Evolutionary conservation across 1,139 yeast genomes (phyloP).

Genomic region (Protomyces pachydermus): DNA sequence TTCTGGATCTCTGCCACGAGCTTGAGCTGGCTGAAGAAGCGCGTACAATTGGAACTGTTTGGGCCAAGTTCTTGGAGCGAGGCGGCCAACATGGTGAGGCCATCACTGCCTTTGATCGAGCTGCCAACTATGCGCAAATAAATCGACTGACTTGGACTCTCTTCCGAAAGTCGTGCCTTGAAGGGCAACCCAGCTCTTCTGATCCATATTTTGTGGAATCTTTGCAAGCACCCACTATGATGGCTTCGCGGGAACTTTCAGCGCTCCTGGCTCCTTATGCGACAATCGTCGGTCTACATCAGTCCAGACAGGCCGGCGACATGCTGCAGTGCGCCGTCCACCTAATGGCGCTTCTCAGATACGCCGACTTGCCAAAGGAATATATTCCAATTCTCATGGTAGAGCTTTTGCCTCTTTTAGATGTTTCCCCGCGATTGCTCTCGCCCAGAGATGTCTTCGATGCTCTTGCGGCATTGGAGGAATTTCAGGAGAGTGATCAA

Average conservation of each 20-base stretch:
- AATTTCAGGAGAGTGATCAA: conserved; percentile 7
- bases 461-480: conserved; percentile 17
- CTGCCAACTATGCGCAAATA: conserved; percentile 7
- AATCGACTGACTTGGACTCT: conserved; percentile 25
- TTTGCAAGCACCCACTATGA: conserved; percentile 3
- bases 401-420: conserved; percentile 15
- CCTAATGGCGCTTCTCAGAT: conserved; percentile 3
- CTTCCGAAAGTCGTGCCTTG: conserved; percentile 2
- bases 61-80: conserved; percentile 21
- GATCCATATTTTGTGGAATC: conserved; percentile 10
- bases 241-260: conserved; percentile 1
- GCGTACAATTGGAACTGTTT: conserved; percentile 9
- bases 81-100: conserved; percentile 20
- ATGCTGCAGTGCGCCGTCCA: background rate
- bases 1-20: conserved; percentile 20
- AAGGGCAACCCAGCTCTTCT: conserved; percentile 1
- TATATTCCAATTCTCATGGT: conserved; percentile 16
- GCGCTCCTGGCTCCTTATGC: conserved; percentile 20
- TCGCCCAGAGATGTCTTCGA: conserved; percentile 9
- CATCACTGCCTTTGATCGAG: conserved; percentile 15
- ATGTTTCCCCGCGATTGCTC: background rate
- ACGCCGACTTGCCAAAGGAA: conserved; percentile 12
- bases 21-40: conserved; percentile 23
- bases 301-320: background rate
- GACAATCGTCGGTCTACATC: background rate